Evolutionary conservation across 768 basidiomycete genomes (phyloP), one percentile per base, ranked within the genome.

Genomic region (Coprinopsis cinerea): DNA sequence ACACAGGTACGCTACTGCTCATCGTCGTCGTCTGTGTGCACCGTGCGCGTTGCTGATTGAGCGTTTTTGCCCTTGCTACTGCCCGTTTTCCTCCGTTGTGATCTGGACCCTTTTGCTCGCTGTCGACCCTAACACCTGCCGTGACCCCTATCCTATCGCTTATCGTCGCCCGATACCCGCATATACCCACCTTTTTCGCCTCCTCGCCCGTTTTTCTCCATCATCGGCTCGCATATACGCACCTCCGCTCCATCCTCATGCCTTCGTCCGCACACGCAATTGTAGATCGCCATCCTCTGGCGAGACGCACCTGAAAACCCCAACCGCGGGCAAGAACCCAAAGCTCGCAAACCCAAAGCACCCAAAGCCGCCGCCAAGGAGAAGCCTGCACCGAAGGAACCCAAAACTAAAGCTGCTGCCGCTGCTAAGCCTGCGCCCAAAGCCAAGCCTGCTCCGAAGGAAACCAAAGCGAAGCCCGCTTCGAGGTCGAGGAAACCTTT

Each of bases 271-370:
- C 17, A 20, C 11, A n/a, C n/a, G n/a, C n/a, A n/a, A n/a, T n/a
- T 27, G 1, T 54, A 84, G 82, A 79, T 84, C 53, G 81, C 74
- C 4, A 66, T 60, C 0, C 48, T 78, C 48, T 83, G 82, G 82
- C 72, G 66, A 39, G 72, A 81, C 49, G 71, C 82, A 0, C 78
- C 78, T 1, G 80, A 82, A 58, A 84, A 84, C 58, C 81, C 82
- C 1, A 83, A 80, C 52, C 75, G 79, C 22, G 82, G 81, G 17
- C 72, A 78, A 51, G 74, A 72, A 15, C 59, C 69, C 26, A 78
- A 75, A 53, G 25, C 40, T 28, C 35, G 36, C 17, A 28, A 43
- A 25, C 20, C 42, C 10, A 20, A 25, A 10, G 42, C 61, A 25
- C 18, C 42, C 17, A 43, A 43, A 43, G 42, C n/a, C n/a, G n/a